These are phyloP conservation scores for Physocladia obscura DNA, from an alignment of 192 early-diverging fungal genomes.

Conservation along the genomic window DNA sequence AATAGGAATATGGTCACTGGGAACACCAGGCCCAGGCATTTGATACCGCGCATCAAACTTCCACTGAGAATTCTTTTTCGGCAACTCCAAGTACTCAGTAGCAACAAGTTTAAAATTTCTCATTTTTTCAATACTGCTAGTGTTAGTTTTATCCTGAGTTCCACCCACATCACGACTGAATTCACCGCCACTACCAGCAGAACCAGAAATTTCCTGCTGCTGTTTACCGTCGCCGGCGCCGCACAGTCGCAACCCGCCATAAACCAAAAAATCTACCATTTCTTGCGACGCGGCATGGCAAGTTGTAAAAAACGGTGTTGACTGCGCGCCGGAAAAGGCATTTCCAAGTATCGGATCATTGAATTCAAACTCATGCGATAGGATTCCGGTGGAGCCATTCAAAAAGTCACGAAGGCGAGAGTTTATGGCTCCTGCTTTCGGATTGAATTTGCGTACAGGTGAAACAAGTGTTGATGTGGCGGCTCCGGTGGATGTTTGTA, in stretches of 20 bases:
- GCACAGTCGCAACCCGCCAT: neutral
- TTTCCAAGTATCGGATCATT: constrained; percentile 7
- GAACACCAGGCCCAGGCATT: neutral
- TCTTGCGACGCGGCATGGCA: constrained; percentile 6
- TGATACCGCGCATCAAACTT: no score
- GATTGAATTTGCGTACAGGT: no score
- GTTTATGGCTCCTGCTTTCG: no score
- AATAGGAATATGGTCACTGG: constrained; percentile 16
- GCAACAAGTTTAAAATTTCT: neutral
- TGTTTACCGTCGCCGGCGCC: no score
- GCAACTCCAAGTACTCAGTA: neutral
- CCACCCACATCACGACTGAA: neutral
- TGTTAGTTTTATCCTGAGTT: neutral
- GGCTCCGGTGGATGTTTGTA: no score
- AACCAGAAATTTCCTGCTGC: neutral
- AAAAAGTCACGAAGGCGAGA: no score
- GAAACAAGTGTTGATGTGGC: no score
- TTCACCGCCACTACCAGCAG: neutral
- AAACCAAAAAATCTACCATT: constrained; percentile 19
- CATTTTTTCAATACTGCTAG: neutral
- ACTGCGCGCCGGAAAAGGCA: neutral
- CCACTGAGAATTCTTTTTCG: neutral
- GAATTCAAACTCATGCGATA: neutral
- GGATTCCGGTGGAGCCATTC: neutral
- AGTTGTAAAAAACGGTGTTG: neutral